phyloP scores from a whole-genome alignment of 75 land plant species.

The Picea glauca region DNA sequence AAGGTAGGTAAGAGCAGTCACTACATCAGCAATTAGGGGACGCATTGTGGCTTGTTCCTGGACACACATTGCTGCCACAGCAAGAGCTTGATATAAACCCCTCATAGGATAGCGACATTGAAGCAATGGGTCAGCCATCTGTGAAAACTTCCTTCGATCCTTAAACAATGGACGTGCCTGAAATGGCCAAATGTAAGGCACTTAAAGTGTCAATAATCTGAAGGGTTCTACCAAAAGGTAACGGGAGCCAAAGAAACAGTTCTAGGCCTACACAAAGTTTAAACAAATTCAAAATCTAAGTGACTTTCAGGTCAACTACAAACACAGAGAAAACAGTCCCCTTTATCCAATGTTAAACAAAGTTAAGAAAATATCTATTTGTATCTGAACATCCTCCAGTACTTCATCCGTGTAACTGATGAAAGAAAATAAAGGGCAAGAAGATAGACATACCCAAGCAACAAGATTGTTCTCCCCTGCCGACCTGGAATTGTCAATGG shows the following conservation, averaged over 20 bases:
- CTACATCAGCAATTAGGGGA: slow-evolving; percentile 46
- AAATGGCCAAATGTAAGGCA: neutral
- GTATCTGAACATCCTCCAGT: too few species aligned
- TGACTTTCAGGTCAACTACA: neutral
- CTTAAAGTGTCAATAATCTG: neutral
- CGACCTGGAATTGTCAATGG: slow-evolving; percentile 42
- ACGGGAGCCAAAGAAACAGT: neutral
- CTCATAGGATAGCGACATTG: slow-evolving; percentile 46
- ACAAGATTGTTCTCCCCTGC: slow-evolving; percentile 55
- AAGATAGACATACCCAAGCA: slow-evolving; percentile 33
- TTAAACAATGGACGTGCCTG: slow-evolving; percentile 48
- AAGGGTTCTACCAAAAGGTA: neutral
- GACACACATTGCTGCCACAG: slow-evolving; percentile 56
- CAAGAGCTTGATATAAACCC: slow-evolving; percentile 53
- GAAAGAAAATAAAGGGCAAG: neutral
- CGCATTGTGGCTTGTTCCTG: slow-evolving; percentile 46
- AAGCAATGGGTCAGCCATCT: slow-evolving; percentile 37
- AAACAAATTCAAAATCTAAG: neutral
- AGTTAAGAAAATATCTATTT: too few species aligned
- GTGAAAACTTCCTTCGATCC: slow-evolving; percentile 41
- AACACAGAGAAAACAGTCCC: neutral
- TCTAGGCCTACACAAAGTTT: neutral
- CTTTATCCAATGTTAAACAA: too few species aligned
- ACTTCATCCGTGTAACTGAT: too few species aligned
- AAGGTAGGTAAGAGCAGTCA: slow-evolving; percentile 43